Evolutionary conservation across 2,329 filamentous ascomycete species (phyloP).

Genomic region (Emericellopsis cladophorae): DNA sequence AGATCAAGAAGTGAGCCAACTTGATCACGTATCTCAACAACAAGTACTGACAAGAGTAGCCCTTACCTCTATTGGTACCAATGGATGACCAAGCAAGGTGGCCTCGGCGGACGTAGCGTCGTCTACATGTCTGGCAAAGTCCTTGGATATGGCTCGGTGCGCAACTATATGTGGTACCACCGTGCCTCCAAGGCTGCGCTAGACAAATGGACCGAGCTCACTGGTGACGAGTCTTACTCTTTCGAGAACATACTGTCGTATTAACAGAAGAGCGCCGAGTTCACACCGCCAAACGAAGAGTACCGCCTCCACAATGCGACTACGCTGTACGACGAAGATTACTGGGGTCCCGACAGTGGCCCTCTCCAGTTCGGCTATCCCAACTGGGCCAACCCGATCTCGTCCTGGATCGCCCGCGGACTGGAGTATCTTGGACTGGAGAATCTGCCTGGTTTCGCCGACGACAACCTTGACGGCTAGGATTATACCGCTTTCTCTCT

Average conservation of each 20-base stretch:
- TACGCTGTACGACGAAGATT: conserved; percentile 11
- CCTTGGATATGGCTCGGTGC: background rate
- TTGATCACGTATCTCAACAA: too few relatives aligned
- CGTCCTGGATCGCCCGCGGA: conserved; percentile 8
- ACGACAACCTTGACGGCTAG: conserved; percentile 10
- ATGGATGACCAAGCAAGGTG: too few relatives aligned
- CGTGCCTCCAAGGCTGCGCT: background rate
- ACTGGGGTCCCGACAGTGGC: conserved; percentile 5
- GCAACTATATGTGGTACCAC: background rate
- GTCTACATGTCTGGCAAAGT: background rate
- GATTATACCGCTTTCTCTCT: conserved; percentile 2
- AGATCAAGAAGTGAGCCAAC: too few relatives aligned
- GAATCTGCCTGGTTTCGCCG: conserved; percentile 7
- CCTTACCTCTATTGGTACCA: too few relatives aligned
- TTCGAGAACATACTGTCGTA: conserved; percentile 16
- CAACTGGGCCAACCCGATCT: conserved; percentile 10
- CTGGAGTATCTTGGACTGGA: conserved; percentile 13
- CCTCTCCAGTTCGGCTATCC: conserved; percentile 12
- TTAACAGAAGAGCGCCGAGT: conserved; percentile 15
- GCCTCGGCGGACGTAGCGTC: too few relatives aligned
- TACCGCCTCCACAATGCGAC: conserved; percentile 6
- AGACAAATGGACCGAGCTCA: conserved; percentile 13
- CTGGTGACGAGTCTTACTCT: conserved; percentile 14
- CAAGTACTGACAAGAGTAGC: too few relatives aligned
- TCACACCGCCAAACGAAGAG: conserved; percentile 13